These are phyloP conservation scores for Fusarium sacchari DNA, from an alignment of 2,329 filamentous ascomycete genomes.

Conservation along the genomic window DNA sequence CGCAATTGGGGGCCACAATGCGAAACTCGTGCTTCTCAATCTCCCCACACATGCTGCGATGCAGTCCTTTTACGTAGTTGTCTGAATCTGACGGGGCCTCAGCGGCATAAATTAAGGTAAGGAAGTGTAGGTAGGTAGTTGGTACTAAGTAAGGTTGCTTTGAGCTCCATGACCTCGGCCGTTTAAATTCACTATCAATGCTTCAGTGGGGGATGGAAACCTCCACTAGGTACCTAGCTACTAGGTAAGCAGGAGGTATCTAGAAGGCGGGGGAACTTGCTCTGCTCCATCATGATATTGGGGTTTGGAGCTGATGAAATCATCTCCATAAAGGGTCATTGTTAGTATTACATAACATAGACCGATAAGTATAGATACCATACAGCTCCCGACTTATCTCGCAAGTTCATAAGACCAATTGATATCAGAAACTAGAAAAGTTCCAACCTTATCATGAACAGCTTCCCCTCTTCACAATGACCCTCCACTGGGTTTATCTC, in stretches of 20 bases:
- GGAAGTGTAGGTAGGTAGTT: not conserved
- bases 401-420: not conserved
- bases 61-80: conserved; percentile 10
- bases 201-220: conserved; percentile 14
- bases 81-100: no score
- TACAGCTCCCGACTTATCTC: not conserved
- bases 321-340: not conserved
- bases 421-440: not conserved
- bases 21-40: not conserved
- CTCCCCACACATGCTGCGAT: conserved; percentile 1
- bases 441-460: conserved; percentile 4
- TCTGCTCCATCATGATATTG: not conserved
- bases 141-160: not conserved
- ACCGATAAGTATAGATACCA: not conserved
- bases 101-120: no score
- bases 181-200: conserved; percentile 19
- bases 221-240: not conserved
- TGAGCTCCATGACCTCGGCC: conserved; percentile 8
- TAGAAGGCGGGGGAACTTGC: conserved; percentile 2
- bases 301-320: not conserved
- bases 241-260: no score
- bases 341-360: not conserved
- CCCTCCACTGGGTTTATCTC: conserved; percentile 1
- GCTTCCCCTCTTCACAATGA: conserved; percentile 16
- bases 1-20: not conserved